phyloP scores from a whole-genome alignment of 805 yeast genomes.

The Starmerella cellae region DNA sequence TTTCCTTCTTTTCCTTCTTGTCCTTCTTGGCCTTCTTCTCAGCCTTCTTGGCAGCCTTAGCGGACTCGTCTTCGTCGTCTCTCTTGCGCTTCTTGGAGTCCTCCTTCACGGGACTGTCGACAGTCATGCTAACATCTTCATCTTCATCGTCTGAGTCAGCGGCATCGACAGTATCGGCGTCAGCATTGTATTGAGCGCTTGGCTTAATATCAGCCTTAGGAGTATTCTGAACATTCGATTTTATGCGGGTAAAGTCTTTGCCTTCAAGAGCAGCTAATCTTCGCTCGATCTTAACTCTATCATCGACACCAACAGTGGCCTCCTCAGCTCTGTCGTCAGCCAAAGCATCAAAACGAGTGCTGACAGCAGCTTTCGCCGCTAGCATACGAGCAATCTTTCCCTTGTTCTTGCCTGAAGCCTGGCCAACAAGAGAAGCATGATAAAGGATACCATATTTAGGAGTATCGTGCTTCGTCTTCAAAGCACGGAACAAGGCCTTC shows the following conservation, averaged over 20 bases:
- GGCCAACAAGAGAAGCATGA: conserved; percentile 95
- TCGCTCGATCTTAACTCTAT: conserved; percentile 84
- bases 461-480: conserved; percentile 96
- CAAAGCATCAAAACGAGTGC: conserved; percentile 89
- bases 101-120: conserved; percentile 11
- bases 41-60: conserved; percentile 17
- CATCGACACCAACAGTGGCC: conserved; percentile 84
- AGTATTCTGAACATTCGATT: conserved; percentile 58
- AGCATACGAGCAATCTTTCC: conserved; percentile 98
- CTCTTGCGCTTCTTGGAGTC: conserved; percentile 20
- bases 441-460: conserved; percentile 96
- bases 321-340: conserved; percentile 95
- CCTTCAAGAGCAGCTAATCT: conserved; percentile 94
- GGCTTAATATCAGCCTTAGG: conserved; percentile 78
- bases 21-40: conserved; percentile 19
- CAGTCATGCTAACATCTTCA: conserved; percentile 16
- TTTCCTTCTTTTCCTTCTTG: conserved; percentile 15
- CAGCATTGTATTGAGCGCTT: conserved; percentile 82
- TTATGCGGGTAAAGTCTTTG: conserved; percentile 74
- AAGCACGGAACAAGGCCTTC: conserved; percentile 96
- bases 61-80: conserved; percentile 16
- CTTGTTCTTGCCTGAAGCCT: conserved; percentile 94
- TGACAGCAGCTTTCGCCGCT: conserved; percentile 97
- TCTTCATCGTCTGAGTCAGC: conserved; percentile 34
- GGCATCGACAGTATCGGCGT: conserved; percentile 63